Percentiles rank a stretch among this genome's conserved stretches.
Evolutionary conservation across 1,139 yeast genomes (phyloP).

Genomic region (Candida sojae): DNA sequence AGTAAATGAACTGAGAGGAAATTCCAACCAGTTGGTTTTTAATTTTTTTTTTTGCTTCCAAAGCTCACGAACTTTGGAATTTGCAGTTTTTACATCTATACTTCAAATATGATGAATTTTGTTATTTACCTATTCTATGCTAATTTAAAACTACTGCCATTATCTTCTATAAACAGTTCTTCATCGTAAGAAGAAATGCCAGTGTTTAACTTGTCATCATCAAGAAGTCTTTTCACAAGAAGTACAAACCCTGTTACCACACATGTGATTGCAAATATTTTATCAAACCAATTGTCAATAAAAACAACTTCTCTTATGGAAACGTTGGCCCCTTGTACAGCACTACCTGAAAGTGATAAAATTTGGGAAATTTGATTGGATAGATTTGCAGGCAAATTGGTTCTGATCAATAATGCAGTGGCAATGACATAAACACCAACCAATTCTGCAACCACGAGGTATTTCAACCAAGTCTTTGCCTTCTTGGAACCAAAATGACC

Average conservation of each 20-base stretch:
- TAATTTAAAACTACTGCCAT: slow-evolving; percentile 10
- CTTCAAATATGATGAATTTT: slow-evolving; percentile 6
- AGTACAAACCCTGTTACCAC: slow-evolving; percentile 53
- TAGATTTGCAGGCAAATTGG: slow-evolving; percentile 68
- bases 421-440: slow-evolving; percentile 80
- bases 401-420: slow-evolving; percentile 73
- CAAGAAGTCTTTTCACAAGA: slow-evolving; percentile 21
- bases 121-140: slow-evolving; percentile 24
- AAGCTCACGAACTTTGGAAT: no score
- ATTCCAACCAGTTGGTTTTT: no score
- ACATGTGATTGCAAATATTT: slow-evolving; percentile 63
- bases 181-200: slow-evolving; percentile 29
- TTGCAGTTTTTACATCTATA: slow-evolving; percentile 12
- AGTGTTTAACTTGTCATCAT: slow-evolving; percentile 18
- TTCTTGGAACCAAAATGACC: slow-evolving; percentile 21
- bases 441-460: slow-evolving; percentile 64
- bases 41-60: no score
- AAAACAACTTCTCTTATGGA: slow-evolving; percentile 50
- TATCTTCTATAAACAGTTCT: slow-evolving; percentile 20
- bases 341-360: slow-evolving; percentile 40
- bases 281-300: slow-evolving; percentile 81
- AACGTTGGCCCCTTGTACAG: slow-evolving; percentile 20
- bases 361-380: slow-evolving; percentile 51
- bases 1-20: no score
- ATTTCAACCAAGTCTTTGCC: slow-evolving; percentile 38